Percentiles rank a stretch among this genome's conserved stretches.
These are phyloP conservation scores for Cryphonectria naterciae DNA, from an alignment of 2,329 filamentous ascomycete species.

Conservation along the genomic window DNA sequence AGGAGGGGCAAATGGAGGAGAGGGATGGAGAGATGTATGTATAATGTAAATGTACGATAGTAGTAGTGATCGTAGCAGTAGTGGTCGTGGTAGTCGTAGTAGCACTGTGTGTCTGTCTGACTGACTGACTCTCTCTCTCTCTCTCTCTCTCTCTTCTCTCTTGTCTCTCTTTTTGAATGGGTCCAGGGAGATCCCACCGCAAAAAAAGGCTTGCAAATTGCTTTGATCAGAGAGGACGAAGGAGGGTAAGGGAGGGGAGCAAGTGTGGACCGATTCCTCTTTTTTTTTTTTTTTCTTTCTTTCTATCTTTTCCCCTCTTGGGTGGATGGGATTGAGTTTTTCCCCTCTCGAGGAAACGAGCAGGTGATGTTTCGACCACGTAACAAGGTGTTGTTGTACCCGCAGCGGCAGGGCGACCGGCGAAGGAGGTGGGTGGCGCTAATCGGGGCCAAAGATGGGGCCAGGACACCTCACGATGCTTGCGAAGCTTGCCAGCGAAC, in stretches of 20 bases:
- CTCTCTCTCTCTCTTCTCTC: no score
- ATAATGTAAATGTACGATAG: not conserved
- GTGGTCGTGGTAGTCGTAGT: not conserved
- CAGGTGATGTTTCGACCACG: constrained; percentile 26
- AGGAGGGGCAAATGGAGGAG: not conserved
- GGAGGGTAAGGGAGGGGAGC: constrained; percentile 9
- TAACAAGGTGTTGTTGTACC: constrained; percentile 23
- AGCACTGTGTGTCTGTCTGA: not conserved
- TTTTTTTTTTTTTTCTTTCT: not conserved
- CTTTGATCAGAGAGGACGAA: constrained; percentile 18
- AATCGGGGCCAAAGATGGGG: constrained; percentile 19
- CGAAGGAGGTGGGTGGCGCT: constrained; percentile 19
- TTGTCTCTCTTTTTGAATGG: not conserved
- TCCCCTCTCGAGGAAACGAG: not conserved
- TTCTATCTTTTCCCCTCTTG: not conserved
- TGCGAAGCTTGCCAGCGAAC: not conserved
- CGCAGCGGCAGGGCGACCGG: constrained; percentile 12
- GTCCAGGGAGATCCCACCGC: no score
- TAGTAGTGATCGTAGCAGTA: not conserved
- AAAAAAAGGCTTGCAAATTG: constrained; percentile 18
- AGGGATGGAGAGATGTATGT: not conserved
- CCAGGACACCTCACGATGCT: constrained; percentile 11
- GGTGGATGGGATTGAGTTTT: constrained; percentile 5
- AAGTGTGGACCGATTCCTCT: not conserved
- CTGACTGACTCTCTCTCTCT: not conserved